Evolutionary conservation across 2,329 filamentous ascomycete genomes (phyloP), one percentile per base, ranked within the genome.

Genomic region (Pseudocercospora pini-densiflorae): DNA sequence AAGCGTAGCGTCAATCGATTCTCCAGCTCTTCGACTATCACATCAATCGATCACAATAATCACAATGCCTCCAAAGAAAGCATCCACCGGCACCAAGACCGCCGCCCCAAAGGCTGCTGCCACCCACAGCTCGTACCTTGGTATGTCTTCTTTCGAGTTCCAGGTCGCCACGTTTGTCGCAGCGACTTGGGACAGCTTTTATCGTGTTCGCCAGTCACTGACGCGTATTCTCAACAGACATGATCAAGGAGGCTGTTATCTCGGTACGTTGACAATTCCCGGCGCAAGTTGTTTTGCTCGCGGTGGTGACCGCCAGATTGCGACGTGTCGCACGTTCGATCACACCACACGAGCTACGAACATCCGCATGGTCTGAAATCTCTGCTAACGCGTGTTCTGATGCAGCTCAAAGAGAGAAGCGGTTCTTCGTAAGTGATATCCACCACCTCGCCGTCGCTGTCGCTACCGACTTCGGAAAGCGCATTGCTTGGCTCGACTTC

Each of bases 221-320:
- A 78, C 85, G 88, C 82, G 88, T 84, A 73, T 64, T 73, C 71
- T 72, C 51, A 77, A 77, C 79, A 90, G 88, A 89, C 81, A 90
- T 91, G 89, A 89, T 91, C 80, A 90, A 89, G 82, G 88, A 90
- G 80, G 89, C 88, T 73, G 89, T 91, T 78, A 80, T 90, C 77
- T 87, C 86, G 81, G 89, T 91, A 81, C 88, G 89, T 90, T 78
- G 76, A 85, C 81, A 78, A 77, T 77, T 76, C 73, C 76, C 71
- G 78, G 84, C 83, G 85, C 83, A 75, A 73, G 82, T 55, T 40
- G 59, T 63, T 31, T 64, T 36, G 24, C 36, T 63, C 60, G 62
- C 62, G 40, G 51, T 63, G 53, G 64, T 45, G 62, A 57, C 47
- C 63, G 62, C 64, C 64, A 72, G 63, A 70, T 72, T 71, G 71